A percentile compares a stretch with the other conserved stretches of the same genome.
Evolutionary conservation across 2,329 filamentous ascomycete genomes (phyloP).

Genomic region (Calcarisporium arbuscula): DNA sequence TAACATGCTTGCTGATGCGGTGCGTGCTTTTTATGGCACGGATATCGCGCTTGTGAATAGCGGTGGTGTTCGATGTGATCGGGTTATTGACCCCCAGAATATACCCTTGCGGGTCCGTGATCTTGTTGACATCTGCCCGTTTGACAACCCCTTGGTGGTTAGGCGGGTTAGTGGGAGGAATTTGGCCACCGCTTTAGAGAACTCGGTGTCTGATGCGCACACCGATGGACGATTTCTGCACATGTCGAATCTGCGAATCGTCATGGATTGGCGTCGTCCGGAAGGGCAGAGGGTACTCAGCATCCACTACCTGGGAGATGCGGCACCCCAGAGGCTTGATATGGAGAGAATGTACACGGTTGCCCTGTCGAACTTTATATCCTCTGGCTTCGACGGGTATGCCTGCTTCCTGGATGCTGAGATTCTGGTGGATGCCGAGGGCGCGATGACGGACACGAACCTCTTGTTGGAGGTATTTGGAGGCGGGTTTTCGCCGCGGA

Average conservation of each 20-base stretch:
- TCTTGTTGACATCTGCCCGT: conserved; percentile 18
- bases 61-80: conserved; percentile 17
- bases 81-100: conserved; percentile 8
- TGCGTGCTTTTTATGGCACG: conserved; percentile 17
- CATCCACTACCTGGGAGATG: neutral
- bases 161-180: conserved; percentile 12
- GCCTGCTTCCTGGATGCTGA: conserved; percentile 12
- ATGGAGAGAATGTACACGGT: conserved; percentile 4
- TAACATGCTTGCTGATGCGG: conserved; percentile 18
- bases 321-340: neutral
- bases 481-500: no score
- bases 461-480: no score
- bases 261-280: conserved; percentile 11
- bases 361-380: conserved; percentile 15
- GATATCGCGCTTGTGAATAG: conserved; percentile 20
- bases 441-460: conserved; percentile 17
- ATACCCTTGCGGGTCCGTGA: conserved; percentile 14
- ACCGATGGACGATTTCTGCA: conserved; percentile 20
- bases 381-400: conserved; percentile 17
- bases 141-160: conserved; percentile 17
- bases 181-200: conserved; percentile 14
- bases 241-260: conserved; percentile 13
- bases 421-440: conserved; percentile 14
- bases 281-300: conserved; percentile 6
- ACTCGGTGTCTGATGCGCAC: conserved; percentile 18